A percentile compares a stretch with the other conserved stretches of the same genome.
These are phyloP conservation scores for Russula abietina DNA, from an alignment of 768 basidiomycete species.

Conservation along the genomic window DNA sequence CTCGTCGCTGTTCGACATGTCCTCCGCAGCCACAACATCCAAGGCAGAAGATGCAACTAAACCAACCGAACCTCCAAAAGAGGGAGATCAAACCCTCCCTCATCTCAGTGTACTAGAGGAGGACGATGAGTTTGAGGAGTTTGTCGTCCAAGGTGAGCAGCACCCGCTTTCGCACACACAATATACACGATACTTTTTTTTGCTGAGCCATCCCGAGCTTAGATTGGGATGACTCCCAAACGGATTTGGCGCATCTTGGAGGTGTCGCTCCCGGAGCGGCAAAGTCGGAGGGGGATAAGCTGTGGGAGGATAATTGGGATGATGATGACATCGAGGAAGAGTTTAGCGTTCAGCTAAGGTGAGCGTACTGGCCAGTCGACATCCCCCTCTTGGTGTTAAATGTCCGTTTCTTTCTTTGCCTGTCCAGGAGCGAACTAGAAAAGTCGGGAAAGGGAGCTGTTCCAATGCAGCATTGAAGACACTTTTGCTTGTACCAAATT, in stretches of 20 bases:
- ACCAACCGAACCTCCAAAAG: constrained; percentile 27
- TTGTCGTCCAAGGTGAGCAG: constrained; percentile 66
- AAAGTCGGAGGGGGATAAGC: constrained; percentile 76
- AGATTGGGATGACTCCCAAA: constrained; percentile 89
- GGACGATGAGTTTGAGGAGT: constrained; percentile 97
- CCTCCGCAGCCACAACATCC: constrained; percentile 29
- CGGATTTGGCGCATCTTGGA: constrained; percentile 72
- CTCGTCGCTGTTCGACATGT: constrained; percentile 24
- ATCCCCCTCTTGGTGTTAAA: neutral
- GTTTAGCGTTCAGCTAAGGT: constrained; percentile 96
- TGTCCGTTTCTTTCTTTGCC: neutral
- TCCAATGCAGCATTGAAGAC: constrained; percentile 23
- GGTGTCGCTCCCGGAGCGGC: constrained; percentile 69
- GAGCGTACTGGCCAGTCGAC: constrained; percentile 31
- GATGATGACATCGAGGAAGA: constrained; percentile 99
- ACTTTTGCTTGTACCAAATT: neutral
- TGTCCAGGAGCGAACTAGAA: constrained; percentile 57
- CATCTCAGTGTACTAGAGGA: constrained; percentile 90
- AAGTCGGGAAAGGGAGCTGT: constrained; percentile 48
- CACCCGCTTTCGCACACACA: too few species aligned
- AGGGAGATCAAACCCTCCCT: constrained; percentile 28
- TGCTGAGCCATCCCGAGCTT: neutral
- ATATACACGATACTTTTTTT: too few species aligned
- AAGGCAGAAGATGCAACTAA: constrained; percentile 27
- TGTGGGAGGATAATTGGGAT: constrained; percentile 99